Conservation (phyloP, 345 rosid species). For the Populus alba region DNA sequence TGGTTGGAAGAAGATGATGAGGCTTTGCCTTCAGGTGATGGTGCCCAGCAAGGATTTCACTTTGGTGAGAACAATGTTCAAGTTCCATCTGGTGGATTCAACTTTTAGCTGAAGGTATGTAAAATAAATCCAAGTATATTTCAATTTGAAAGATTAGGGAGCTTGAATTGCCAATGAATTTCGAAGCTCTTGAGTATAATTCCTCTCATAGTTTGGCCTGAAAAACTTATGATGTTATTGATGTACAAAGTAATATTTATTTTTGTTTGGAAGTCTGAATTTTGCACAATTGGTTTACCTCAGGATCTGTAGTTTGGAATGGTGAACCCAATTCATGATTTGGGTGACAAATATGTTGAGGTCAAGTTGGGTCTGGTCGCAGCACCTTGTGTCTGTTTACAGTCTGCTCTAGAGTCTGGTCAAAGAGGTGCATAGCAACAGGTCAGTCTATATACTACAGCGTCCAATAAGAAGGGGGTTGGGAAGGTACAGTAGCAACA, state of each 20-base stretch:
- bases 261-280: constrained; percentile 9
- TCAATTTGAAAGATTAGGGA: background rate
- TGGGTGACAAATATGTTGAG: constrained; percentile 4
- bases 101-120: constrained; percentile 23
- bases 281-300: background rate
- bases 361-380: constrained; percentile 20
- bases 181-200: background rate
- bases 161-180: background rate
- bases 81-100: constrained; percentile 27
- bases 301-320: constrained; percentile 10
- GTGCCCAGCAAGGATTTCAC: constrained; percentile 12
- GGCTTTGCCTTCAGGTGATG: constrained; percentile 19
- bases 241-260: background rate
- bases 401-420: constrained; percentile 26
- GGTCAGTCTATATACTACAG: constrained; percentile 16
- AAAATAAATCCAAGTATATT: background rate
- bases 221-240: background rate
- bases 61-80: constrained; percentile 11
- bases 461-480: constrained; percentile 5
- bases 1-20: constrained; percentile 28
- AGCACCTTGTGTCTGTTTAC: constrained; percentile 13
- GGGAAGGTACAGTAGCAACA: background rate
- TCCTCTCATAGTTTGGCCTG: background rate
- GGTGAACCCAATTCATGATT: constrained; percentile 5
- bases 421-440: constrained; percentile 14